Evolutionary conservation across 345 rosid genomes (phyloP).

Genomic region (Ceriops zippeliana): DNA sequence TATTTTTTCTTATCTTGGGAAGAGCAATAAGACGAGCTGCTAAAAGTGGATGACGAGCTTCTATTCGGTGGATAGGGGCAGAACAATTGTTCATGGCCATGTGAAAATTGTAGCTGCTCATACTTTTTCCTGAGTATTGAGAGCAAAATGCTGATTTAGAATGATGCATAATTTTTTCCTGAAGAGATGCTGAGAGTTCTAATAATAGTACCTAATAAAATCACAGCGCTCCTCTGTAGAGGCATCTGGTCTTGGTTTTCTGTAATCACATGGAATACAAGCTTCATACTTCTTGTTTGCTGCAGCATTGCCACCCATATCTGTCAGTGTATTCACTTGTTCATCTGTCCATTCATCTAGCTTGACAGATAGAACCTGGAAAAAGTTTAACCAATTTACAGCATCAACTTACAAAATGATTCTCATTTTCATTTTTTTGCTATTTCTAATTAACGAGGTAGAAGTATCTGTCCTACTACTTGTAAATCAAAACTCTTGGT

Average conservation of each 20-base stretch:
- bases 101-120: slow-evolving; percentile 63
- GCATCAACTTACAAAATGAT: slow-evolving; percentile 2
- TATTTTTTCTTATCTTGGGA: slow-evolving; percentile 37
- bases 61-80: slow-evolving; percentile 41
- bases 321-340: slow-evolving; percentile 58
- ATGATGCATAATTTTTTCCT: slow-evolving; percentile 1
- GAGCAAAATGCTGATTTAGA: slow-evolving; percentile 13
- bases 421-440: too few species aligned
- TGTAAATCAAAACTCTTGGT: too few species aligned
- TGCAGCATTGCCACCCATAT: slow-evolving; percentile 66
- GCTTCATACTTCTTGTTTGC: slow-evolving; percentile 82
- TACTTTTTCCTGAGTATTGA: slow-evolving; percentile 66
- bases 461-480: too few species aligned
- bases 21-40: slow-evolving; percentile 34
- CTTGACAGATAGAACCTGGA: slow-evolving; percentile 82
- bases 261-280: slow-evolving; percentile 46
- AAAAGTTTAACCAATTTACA: slow-evolving; percentile 13
- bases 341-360: slow-evolving; percentile 97
- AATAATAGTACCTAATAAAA: slow-evolving; percentile 58
- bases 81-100: slow-evolving; percentile 31
- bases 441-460: too few species aligned
- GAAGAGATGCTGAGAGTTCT: background rate
- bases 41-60: slow-evolving; percentile 33
- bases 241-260: slow-evolving; percentile 77
- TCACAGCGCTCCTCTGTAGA: slow-evolving; percentile 71